A percentile compares a stretch with the other conserved stretches of the same genome.
Conservation (phyloP, 257 asterid genomes). For the Rubia yunnanensis region DNA sequence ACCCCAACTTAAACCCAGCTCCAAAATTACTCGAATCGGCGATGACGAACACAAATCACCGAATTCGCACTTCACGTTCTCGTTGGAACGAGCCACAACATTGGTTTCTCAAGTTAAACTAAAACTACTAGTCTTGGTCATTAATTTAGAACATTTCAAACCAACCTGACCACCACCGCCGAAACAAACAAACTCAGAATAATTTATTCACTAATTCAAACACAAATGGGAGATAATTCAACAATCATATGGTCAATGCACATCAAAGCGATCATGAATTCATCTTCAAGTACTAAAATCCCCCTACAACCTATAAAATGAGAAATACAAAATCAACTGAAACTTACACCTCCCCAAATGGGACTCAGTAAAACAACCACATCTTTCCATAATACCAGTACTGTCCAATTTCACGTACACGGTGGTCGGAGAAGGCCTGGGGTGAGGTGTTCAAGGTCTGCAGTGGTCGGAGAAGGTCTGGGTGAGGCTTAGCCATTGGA, state of each 20-base stretch:
- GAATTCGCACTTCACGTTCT: too few relatives aligned
- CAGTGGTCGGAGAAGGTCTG: too few relatives aligned
- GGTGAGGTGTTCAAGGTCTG: too few relatives aligned
- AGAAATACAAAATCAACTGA: conserved; percentile 9
- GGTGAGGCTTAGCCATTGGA: too few relatives aligned
- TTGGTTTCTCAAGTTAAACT: too few relatives aligned
- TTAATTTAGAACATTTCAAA: too few relatives aligned
- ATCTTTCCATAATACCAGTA: neutral
- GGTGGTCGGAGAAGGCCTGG: too few relatives aligned
- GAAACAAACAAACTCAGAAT: conserved; percentile 17
- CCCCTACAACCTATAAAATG: conserved; percentile 12
- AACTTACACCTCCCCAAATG: neutral
- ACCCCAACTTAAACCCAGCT: too few relatives aligned
- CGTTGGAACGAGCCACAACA: too few relatives aligned
- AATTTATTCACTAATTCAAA: neutral
- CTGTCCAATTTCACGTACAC: neutral
- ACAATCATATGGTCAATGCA: conserved; percentile 8
- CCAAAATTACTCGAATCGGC: too few relatives aligned
- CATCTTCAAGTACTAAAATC: conserved; percentile 8
- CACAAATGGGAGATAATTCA: neutral
- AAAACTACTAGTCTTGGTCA: too few relatives aligned
- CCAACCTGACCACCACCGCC: conserved; percentile 17
- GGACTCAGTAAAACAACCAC: neutral
- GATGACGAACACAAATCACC: too few relatives aligned
- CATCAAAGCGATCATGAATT: conserved; percentile 9